Base-by-base conservation (phyloP, 129 eudicot genomes). In the Glebionis coronaria region DNA sequence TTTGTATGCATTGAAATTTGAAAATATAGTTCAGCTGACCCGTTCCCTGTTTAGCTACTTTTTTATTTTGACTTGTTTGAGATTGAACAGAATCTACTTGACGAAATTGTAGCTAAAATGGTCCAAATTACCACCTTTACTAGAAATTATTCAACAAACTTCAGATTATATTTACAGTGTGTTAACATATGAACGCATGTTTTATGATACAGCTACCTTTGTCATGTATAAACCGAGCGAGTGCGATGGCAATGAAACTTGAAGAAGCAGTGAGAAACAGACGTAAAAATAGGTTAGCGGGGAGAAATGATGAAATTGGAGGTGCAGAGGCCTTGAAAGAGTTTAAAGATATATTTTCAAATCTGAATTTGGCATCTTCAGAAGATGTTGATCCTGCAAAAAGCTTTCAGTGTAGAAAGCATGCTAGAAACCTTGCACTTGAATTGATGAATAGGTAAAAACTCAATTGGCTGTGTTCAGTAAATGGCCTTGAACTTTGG, bases 201-300 rank as follows among this genome's bases (percentile, higher is more conserved):
- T n/a, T n/a, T 76, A 9, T 29, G 40, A 61, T 82, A 76, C 80
- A 93, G 98, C 72, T 93, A 42, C 98, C 98, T 13, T 53, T 81
- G 16, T 82, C 92, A 12, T 88, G 97, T 78, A 83, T 88, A 66
- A 62, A 70, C 10, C 83, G 83, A 56, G 99, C 88, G 44, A 72
- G 84, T 35, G 83, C 35, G 56, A 86, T 94, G 97, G 90, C 99
- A 46, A 66, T 83, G 47, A 83, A 75, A 73, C 62, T 94, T 68
- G 95, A 89, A 79, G 80, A 66, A 29, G 85, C 82, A 31, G 81
- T 82, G 71, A 63, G 74, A 53, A 72, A 68, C 53, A 75, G 88
- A 68, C 58, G 23, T 65, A 56, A 65, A 59, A 73, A 46, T 54
- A 76, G 68, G 74, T 23, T 49, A 59, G 60, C 46, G 10, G 53